Conservation (phyloP, 805 yeast genomes). For the Candida caryicola region DNA sequence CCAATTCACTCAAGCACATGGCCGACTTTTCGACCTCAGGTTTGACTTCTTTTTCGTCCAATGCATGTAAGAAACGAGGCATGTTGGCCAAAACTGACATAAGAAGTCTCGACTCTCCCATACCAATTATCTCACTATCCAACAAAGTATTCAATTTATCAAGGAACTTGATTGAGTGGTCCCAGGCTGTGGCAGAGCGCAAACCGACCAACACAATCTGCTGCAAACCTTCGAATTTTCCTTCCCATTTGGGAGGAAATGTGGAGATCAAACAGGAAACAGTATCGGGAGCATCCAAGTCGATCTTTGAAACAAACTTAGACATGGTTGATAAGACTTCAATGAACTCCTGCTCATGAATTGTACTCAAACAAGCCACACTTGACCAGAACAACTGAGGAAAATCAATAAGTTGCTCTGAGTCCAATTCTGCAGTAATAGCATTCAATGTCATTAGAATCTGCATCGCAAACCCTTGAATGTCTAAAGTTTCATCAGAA, state of each 20-base stretch:
- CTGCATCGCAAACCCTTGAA: slow-evolving; percentile 96
- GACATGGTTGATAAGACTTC: slow-evolving; percentile 81
- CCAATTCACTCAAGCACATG: slow-evolving; percentile 51
- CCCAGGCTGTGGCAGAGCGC: slow-evolving; percentile 76
- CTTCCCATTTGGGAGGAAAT: slow-evolving; percentile 96
- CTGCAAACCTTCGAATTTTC: slow-evolving; percentile 86
- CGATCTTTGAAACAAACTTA: slow-evolving; percentile 83
- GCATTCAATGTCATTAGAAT: slow-evolving; percentile 95
- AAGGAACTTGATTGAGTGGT: slow-evolving; percentile 68
- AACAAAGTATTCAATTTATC: slow-evolving; percentile 65
- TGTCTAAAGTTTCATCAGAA: slow-evolving; percentile 83
- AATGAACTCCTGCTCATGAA: slow-evolving; percentile 89
- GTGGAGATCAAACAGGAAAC: slow-evolving; percentile 79
- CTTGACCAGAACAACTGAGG: slow-evolving; percentile 96
- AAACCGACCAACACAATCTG: slow-evolving; percentile 77
- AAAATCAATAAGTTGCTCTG: slow-evolving; percentile 74
- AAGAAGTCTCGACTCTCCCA: slow-evolving; percentile 63
- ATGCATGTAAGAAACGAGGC: slow-evolving; percentile 82
- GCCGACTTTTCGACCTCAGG: slow-evolving; percentile 49
- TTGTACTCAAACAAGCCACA: slow-evolving; percentile 84
- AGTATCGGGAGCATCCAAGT: slow-evolving; percentile 79
- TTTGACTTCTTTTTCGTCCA: slow-evolving; percentile 51
- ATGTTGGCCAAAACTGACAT: slow-evolving; percentile 73
- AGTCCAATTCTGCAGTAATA: slow-evolving; percentile 77
- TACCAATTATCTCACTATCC: slow-evolving; percentile 76